Evolutionary conservation across 2,329 filamentous ascomycete species (phyloP).

Genomic region (Trichoderma harzianum): DNA sequence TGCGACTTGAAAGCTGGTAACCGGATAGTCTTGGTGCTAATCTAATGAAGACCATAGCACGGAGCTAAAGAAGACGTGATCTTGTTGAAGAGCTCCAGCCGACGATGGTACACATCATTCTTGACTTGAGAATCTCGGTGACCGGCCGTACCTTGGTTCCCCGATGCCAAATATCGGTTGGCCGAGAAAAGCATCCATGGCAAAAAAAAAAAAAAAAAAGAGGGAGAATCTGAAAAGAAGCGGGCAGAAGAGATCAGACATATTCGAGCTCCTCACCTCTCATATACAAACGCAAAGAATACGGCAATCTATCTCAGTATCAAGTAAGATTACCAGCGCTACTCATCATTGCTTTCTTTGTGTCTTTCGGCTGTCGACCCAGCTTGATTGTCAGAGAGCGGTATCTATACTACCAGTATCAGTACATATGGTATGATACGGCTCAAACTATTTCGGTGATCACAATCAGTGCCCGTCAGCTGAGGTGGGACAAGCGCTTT

Average conservation of each 20-base stretch:
- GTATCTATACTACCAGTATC: neutral
- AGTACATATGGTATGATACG: neutral
- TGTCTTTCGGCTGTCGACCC: neutral
- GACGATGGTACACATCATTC: neutral
- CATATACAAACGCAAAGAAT: neutral
- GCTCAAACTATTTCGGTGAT: neutral
- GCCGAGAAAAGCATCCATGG: neutral
- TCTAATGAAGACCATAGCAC: neutral
- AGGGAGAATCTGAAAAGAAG: neutral
- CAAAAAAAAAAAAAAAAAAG: neutral
- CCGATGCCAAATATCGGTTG: neutral
- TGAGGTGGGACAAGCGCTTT: neutral
- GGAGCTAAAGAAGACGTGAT: neutral
- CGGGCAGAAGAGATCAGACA: neutral
- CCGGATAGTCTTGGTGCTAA: neutral
- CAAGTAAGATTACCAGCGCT: neutral
- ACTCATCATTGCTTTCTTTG: neutral
- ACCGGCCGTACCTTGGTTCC: neutral
- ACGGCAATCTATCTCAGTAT: neutral
- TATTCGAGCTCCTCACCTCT: neutral
- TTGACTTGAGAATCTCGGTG: neutral
- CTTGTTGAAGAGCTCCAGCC: neutral
- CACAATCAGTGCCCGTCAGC: neutral
- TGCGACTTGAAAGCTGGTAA: neutral
- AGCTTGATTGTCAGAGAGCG: neutral